These are phyloP conservation scores for Exserohilum rostratum DNA, from an alignment of 2,329 filamentous ascomycete species.

Conservation along the genomic window DNA sequence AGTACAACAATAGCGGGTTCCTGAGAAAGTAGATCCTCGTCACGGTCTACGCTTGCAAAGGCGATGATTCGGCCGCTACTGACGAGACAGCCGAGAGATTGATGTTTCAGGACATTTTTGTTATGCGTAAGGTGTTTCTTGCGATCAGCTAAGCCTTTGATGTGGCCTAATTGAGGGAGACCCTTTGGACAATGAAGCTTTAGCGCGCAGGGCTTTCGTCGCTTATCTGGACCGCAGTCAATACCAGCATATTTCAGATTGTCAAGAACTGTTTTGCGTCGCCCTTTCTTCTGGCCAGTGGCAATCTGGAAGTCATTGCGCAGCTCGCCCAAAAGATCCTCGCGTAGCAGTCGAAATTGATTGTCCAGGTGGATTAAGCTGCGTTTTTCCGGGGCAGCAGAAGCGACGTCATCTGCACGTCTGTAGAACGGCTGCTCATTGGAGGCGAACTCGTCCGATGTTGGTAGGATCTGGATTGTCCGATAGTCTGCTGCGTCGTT, in stretches of 20 bases:
- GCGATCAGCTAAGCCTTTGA: conserved; percentile 33
- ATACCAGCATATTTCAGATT: conserved; percentile 50
- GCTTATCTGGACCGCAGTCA: conserved; percentile 42
- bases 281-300: conserved; percentile 56
- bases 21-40: conserved; percentile 54
- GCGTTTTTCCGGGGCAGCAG: conserved; percentile 48
- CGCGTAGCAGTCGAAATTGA: conserved; percentile 72
- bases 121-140: conserved; percentile 55
- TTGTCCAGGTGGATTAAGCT: conserved; percentile 66
- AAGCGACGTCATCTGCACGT: conserved; percentile 57
- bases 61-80: conserved; percentile 59
- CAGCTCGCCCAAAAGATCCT: conserved; percentile 73
- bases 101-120: conserved; percentile 61
- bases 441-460: conserved; percentile 66
- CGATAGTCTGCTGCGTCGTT: conserved; percentile 71
- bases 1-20: conserved; percentile 58
- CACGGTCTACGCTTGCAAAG: conserved; percentile 65
- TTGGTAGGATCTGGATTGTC: conserved; percentile 68
- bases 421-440: conserved; percentile 61
- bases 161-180: conserved; percentile 52
- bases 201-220: conserved; percentile 45
- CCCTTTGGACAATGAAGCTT: conserved; percentile 52
- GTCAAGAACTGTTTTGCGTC: conserved; percentile 50
- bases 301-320: conserved; percentile 64
- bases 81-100: conserved; percentile 67